Percentiles rank a stretch among this genome's conserved stretches.
Evolutionary conservation across 1,139 yeast genomes (phyloP).

Genomic region (Suhomyces terraborum): DNA sequence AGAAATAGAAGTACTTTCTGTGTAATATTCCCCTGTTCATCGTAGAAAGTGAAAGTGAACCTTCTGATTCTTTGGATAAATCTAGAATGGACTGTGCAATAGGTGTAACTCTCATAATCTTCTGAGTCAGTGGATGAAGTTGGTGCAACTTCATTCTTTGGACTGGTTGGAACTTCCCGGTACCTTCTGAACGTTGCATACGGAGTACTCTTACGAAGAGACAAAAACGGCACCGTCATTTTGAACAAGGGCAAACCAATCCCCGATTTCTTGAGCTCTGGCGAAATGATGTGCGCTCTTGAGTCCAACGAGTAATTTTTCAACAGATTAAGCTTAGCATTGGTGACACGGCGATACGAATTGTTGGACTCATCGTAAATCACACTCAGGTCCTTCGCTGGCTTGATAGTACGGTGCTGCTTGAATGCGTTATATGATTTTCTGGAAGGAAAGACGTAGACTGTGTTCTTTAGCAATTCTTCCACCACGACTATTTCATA

Average conservation of each 20-base stretch:
- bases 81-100: slow-evolving; percentile 38
- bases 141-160: slow-evolving; percentile 14
- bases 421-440: slow-evolving; percentile 37
- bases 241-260: slow-evolving; percentile 43
- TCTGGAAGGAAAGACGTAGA: slow-evolving; percentile 34
- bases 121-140: slow-evolving; percentile 10
- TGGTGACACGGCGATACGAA: slow-evolving; percentile 19
- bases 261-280: slow-evolving; percentile 35
- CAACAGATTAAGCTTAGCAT: slow-evolving; percentile 1
- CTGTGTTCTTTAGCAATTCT: slow-evolving; percentile 36
- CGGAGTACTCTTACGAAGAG: slow-evolving; percentile 41
- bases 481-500: slow-evolving; percentile 33
- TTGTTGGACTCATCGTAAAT: slow-evolving; percentile 28
- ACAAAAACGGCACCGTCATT: slow-evolving; percentile 38
- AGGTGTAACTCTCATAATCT: slow-evolving; percentile 33
- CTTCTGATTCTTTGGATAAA: slow-evolving; percentile 33
- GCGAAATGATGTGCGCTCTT: slow-evolving; percentile 38
- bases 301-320: slow-evolving; percentile 24
- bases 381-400: slow-evolving; percentile 24
- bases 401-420: slow-evolving; percentile 28
- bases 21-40: slow-evolving; percentile 16
- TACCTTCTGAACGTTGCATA: slow-evolving; percentile 36
- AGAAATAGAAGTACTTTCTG: slow-evolving; percentile 38
- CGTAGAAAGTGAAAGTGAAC: slow-evolving; percentile 32
- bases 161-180: slow-evolving; percentile 35